Base-by-base conservation (phyloP, 345 rosid species). In the Streptanthus diversifolius region DNA sequence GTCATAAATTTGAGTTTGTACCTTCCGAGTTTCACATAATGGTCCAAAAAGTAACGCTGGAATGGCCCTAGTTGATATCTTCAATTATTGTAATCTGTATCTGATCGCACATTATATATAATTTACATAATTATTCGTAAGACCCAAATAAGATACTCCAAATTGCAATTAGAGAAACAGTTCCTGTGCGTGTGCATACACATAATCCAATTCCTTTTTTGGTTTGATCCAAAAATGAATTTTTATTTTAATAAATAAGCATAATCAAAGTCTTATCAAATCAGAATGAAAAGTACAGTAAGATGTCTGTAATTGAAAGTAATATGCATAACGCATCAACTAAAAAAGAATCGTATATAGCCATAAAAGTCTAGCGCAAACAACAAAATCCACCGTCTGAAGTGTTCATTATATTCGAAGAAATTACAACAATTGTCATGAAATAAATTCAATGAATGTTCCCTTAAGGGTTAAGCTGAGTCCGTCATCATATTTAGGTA, bases 1-100 rank as follows among this genome's bases (percentile, higher is more conserved):
- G 55, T 66, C 43, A 74, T 58, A 58, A 65, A 45, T 56, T 73
- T 47, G 40, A 64, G 36, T 66, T 74, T 66, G 43, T 48, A 37
- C 44, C 61, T 45, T 10, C 55, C 27, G 7, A 53, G 32, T 35
- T 21, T 32, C 41, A 39, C 67, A 58, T 66, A 27, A 66, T 22
- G 45, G 49, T 67, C 66, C 68, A 60, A 59, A 59, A 8, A 10
- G 68, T 74, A 37, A 74, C 53, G 48, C 45, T 58, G 61, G 72
- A 40, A 45, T 37, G 53, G 25, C 67, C 73, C 27, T 66, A 29
- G 54, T n/a, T 66, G 52, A 5, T 48, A 64, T 58, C 30, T 25
- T 60, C 19, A 43, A 54, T 32, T 27, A 61, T 9, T 37, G 55
- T 63, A 41, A 53, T 43, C 8, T 64, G 40, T 64, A 64, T 17